Conservation (phyloP, 1,284 basidiomycete species). For the Marasmius sp. region DNA sequence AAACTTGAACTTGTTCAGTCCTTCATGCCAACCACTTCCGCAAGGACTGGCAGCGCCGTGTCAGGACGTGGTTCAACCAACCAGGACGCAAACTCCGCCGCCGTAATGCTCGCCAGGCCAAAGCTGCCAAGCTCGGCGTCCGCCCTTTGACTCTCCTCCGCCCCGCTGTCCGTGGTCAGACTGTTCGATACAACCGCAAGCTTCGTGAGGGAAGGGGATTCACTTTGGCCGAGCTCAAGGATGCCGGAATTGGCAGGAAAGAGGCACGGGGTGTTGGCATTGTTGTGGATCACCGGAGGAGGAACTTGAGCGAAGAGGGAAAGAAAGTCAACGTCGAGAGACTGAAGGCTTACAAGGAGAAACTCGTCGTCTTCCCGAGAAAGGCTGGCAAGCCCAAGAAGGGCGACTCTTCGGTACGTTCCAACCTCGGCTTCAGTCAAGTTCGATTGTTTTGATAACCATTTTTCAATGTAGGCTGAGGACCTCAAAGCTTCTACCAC, state of each 20-base stretch:
- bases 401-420: constrained; percentile 85
- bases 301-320: constrained; percentile 97
- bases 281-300: constrained; percentile 95
- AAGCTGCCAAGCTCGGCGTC: constrained; percentile 91
- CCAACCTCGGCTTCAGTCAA: constrained; percentile 2
- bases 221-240: constrained; percentile 94
- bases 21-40: constrained; percentile 95
- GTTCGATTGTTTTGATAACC: neutral
- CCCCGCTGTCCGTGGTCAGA: constrained; percentile 96
- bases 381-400: constrained; percentile 95
- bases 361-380: constrained; percentile 92
- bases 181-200: constrained; percentile 98
- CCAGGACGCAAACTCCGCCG: constrained; percentile 97
- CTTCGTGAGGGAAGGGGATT: constrained; percentile 97
- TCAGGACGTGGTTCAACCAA: constrained; percentile 99
- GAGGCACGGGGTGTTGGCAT: constrained; percentile 93
- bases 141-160: constrained; percentile 92
- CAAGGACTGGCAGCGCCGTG: constrained; percentile 97
- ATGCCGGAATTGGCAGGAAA: constrained; percentile 94
- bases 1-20: constrained; percentile 43
- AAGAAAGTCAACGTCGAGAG: constrained; percentile 95
- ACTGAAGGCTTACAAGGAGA: constrained; percentile 90
- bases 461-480: constrained; percentile 64
- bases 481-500: constrained; percentile 84
- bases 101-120: constrained; percentile 89